Conservation (phyloP, 352 stramenopile genomes). For the Thalassiosira allenii region DNA sequence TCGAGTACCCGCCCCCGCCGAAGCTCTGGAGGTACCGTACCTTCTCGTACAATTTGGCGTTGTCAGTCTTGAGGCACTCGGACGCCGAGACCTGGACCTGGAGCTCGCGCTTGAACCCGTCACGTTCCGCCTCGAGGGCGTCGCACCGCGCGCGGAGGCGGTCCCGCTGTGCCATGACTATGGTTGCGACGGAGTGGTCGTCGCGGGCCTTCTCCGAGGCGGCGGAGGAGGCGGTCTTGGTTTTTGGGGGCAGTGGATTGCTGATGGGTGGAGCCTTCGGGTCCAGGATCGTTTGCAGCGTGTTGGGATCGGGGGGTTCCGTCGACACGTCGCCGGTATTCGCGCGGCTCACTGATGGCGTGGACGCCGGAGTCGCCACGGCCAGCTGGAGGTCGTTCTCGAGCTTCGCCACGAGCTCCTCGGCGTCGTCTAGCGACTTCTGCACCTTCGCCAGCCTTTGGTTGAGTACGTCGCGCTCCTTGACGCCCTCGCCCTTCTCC, state of each 20-base stretch:
- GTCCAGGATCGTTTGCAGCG: constrained; percentile 78
- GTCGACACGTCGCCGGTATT: not conserved
- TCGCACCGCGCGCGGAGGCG: constrained; percentile 80
- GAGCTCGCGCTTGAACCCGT: constrained; percentile 86
- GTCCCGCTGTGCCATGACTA: constrained; percentile 87
- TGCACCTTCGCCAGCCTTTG: constrained; percentile 56
- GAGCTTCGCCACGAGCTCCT: constrained; percentile 71
- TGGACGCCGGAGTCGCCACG: constrained; percentile 55
- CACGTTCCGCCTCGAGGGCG: constrained; percentile 82
- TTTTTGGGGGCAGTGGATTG: constrained; percentile 12
- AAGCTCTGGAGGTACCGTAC: constrained; percentile 86
- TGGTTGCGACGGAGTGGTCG: constrained; percentile 85
- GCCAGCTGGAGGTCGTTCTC: constrained; percentile 79
- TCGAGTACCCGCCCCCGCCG: constrained; percentile 35
- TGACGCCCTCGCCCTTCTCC: constrained; percentile 55
- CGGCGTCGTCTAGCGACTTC: constrained; percentile 66
- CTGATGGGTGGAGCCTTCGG: constrained; percentile 48
- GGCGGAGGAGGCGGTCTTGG: constrained; percentile 19
- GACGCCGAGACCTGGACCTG: constrained; percentile 75
- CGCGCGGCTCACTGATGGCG: constrained; percentile 3
- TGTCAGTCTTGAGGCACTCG: constrained; percentile 84
- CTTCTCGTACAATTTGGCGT: constrained; percentile 88
- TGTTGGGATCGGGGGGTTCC: constrained; percentile 54
- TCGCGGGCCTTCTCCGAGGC: constrained; percentile 71
- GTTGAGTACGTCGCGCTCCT: constrained; percentile 61